These are phyloP conservation scores for Gastrolobium bilobum DNA, from an alignment of 306 rosid genomes.

Conservation along the genomic window DNA sequence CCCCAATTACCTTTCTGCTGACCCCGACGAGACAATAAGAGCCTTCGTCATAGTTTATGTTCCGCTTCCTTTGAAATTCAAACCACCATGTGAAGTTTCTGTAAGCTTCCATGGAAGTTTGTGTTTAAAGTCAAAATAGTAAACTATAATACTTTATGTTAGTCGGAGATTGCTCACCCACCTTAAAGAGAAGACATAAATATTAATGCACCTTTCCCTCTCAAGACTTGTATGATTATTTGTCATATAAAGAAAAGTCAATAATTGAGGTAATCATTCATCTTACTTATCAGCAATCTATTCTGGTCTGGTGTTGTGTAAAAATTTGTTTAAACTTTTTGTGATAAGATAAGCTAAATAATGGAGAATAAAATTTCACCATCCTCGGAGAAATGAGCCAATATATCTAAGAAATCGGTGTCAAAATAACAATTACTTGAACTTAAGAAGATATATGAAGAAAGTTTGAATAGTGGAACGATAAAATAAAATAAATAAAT, in stretches of 20 bases:
- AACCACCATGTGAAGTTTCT: slow-evolving; percentile 50
- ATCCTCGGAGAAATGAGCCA: too few species aligned
- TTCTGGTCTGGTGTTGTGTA: not conserved
- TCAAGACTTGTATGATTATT: slow-evolving; percentile 22
- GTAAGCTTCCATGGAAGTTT: slow-evolving; percentile 46
- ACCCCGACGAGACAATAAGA: too few species aligned
- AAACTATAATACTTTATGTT: slow-evolving; percentile 46
- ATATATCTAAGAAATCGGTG: too few species aligned
- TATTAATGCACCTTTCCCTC: slow-evolving; percentile 27
- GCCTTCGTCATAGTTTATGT: too few species aligned
- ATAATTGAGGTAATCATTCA: slow-evolving; percentile 46
- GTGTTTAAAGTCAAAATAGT: slow-evolving; percentile 60
- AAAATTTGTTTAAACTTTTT: slow-evolving; percentile 6
- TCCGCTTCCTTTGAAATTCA: slow-evolving; percentile 32
- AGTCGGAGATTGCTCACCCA: slow-evolving; percentile 23
- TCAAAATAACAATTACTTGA: too few species aligned
- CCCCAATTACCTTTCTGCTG: too few species aligned
- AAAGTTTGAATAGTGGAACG: too few species aligned
- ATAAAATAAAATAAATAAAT: too few species aligned
- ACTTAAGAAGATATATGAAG: too few species aligned
- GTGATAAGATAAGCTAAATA: not conserved
- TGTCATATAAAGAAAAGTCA: slow-evolving; percentile 49
- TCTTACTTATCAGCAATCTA: slow-evolving; percentile 4
- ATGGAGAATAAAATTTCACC: not conserved
- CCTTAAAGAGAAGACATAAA: slow-evolving; percentile 47